Base-by-base conservation (phyloP, 805 yeast genomes). In the Candida pini region DNA sequence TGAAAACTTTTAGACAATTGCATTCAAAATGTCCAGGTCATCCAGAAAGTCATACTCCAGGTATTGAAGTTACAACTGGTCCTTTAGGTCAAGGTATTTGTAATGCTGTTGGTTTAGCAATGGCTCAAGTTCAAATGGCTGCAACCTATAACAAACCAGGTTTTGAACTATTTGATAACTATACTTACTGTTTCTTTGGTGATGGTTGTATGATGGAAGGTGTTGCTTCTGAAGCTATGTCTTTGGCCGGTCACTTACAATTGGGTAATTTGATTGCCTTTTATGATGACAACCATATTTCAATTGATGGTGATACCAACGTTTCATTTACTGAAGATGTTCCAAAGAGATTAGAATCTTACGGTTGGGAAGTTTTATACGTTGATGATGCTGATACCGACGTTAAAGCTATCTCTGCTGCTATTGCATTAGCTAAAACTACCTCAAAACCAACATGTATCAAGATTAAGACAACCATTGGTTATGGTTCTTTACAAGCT, bases 151-250 rank as follows among this genome's bases (percentile, higher is more conserved):
- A 89, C 81, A 86, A 84, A 72, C 94, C 95, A 52, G 82, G 72
- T 56, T 76, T 63, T 65, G 66, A 73, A 30, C 51, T 90, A 39
- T 73, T 89, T 38, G 84, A 86, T 69, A 75, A 76, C 62, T 76
- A 70, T 74, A 78, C 88, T 45, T 90, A 78, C 68, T 64, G 66
- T 51, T 78, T 90, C 70, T 67, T 89, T 42, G 98, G 98, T 69
- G 98, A 90, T 54, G 98, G 97, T 54, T 90, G 98, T 72, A 73
- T 90, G 72, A 82, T 81, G 88, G 98, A 90, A 73, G 98, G 98
- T 76, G 87, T 90, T 45, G 75, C 96, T 42, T 77, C 92, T 40
- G 98, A 90, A 73, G 92, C 96, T 38, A 75, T 76, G 51, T 90
- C 98, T 24, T 68, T 89, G 42, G 98, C 98, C 45, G 98, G 98